phyloP scores from a whole-genome alignment of 768 basidiomycete species.

The Coprinopsis strossmayeri region DNA sequence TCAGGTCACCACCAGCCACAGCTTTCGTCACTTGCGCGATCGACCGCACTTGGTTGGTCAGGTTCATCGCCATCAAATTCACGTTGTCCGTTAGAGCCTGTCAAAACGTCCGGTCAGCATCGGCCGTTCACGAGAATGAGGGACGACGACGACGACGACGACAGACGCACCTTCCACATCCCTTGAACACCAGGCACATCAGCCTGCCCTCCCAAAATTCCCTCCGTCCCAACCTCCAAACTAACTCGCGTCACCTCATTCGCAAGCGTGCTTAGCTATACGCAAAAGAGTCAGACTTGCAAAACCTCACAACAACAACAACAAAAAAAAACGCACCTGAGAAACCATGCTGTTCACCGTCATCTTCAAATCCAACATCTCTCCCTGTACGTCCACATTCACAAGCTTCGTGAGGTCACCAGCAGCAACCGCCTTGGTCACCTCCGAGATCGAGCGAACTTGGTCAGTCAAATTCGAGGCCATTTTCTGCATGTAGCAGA shows the following conservation, averaged over 20 bases:
- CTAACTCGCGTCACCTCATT: slow-evolving; percentile 88
- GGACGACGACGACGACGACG: background rate
- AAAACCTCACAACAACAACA: no score
- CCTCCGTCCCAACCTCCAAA: slow-evolving; percentile 88
- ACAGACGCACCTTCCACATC: slow-evolving; percentile 81
- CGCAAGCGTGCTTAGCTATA: slow-evolving; percentile 64
- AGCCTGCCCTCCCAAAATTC: slow-evolving; percentile 91
- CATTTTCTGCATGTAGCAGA: slow-evolving; percentile 65
- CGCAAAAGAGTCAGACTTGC: background rate
- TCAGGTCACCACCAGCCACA: slow-evolving; percentile 88
- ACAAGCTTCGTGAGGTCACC: slow-evolving; percentile 83
- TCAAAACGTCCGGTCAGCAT: background rate
- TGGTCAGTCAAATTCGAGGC: slow-evolving; percentile 80
- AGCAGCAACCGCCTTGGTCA: slow-evolving; percentile 80
- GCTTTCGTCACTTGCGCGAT: slow-evolving; percentile 92
- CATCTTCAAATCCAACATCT: slow-evolving; percentile 85
- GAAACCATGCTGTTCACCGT: slow-evolving; percentile 88
- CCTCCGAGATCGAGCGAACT: slow-evolving; percentile 88
- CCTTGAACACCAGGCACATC: slow-evolving; percentile 89
- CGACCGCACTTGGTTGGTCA: slow-evolving; percentile 84
- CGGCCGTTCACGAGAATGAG: background rate
- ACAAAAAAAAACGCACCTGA: no score
- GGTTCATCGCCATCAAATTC: slow-evolving; percentile 84
- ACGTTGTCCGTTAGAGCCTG: slow-evolving; percentile 71
- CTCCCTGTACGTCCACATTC: slow-evolving; percentile 89